Conservation (phyloP, 495 filamentous ascomycete species). For the Aspergillus coremiiformis region DNA sequence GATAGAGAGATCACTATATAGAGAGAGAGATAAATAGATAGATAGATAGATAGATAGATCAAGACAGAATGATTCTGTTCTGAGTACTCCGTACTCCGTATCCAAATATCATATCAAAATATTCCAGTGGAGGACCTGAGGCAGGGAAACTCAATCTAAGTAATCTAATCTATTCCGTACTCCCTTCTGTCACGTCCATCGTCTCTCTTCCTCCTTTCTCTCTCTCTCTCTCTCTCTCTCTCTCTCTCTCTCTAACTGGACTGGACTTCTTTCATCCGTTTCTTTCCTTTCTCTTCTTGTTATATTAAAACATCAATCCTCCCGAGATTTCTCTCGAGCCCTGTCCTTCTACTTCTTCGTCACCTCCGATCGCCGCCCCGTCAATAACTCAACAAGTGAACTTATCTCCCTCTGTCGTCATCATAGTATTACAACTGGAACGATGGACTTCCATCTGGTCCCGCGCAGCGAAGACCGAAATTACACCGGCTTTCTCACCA, state of each 20-base stretch:
- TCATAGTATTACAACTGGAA: neutral
- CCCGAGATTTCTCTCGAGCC: neutral
- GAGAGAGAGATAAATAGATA: too few relatives aligned
- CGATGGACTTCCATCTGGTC: conserved; percentile 40
- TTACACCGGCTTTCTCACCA: conserved; percentile 42
- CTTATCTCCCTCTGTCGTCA: conserved; percentile 8
- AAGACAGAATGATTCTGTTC: too few relatives aligned
- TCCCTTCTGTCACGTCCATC: too few relatives aligned
- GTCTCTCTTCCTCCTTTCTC: conserved; percentile 9
- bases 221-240: conserved; percentile 3
- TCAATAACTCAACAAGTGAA: neutral
- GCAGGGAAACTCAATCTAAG: too few relatives aligned
- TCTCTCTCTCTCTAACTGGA: neutral
- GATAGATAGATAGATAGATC: too few relatives aligned
- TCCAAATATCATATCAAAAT: too few relatives aligned
- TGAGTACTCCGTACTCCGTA: too few relatives aligned
- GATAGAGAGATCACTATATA: too few relatives aligned
- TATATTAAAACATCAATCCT: neutral
- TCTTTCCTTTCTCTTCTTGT: neutral
- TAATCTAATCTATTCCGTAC: too few relatives aligned
- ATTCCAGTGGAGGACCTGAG: too few relatives aligned
- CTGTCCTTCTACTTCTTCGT: neutral
- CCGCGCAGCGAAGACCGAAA: conserved; percentile 38
- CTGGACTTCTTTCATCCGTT: neutral
- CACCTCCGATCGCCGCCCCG: neutral